Conservation (phyloP, 1,284 basidiomycete genomes). For the Thecaphora thlaspeos region DNA sequence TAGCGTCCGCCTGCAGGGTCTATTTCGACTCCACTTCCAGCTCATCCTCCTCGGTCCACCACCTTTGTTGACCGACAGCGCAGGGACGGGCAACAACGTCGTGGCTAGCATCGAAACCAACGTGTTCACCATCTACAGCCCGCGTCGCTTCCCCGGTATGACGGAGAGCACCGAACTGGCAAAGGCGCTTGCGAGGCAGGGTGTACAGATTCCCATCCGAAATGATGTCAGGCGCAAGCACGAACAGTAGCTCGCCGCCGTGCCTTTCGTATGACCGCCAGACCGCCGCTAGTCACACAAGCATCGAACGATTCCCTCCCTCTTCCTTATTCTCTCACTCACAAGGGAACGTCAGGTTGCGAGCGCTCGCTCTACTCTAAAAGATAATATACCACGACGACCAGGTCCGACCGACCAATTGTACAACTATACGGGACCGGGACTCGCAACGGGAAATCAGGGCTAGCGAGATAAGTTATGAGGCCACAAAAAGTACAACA, state of each 20-base stretch:
- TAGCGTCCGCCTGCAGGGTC: constrained; percentile 38
- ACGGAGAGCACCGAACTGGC: constrained; percentile 38
- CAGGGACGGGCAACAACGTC: constrained; percentile 11
- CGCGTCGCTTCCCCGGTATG: constrained; percentile 35
- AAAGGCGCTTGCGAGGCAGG: constrained; percentile 34
- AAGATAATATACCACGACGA: too few species aligned
- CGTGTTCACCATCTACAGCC: constrained; percentile 30
- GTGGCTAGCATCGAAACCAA: constrained; percentile 20
- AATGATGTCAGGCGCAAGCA: constrained; percentile 26
- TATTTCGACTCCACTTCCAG: constrained; percentile 26
- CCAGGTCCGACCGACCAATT: too few species aligned
- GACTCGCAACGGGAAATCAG: too few species aligned
- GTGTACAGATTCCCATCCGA: constrained; percentile 37
- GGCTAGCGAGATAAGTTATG: too few species aligned
- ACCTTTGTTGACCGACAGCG: not conserved
- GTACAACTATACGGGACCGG: too few species aligned
- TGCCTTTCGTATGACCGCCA: not conserved
- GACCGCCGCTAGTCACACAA: not conserved
- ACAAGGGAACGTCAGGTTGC: too few species aligned
- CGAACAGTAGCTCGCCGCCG: constrained; percentile 5
- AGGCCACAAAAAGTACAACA: too few species aligned
- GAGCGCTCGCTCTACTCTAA: too few species aligned
- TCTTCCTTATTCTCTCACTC: too few species aligned
- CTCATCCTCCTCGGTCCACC: constrained; percentile 19
- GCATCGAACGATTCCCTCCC: too few species aligned